Base-by-base conservation (phyloP, 306 rosid species). In the Astragalus glycyphyllos region DNA sequence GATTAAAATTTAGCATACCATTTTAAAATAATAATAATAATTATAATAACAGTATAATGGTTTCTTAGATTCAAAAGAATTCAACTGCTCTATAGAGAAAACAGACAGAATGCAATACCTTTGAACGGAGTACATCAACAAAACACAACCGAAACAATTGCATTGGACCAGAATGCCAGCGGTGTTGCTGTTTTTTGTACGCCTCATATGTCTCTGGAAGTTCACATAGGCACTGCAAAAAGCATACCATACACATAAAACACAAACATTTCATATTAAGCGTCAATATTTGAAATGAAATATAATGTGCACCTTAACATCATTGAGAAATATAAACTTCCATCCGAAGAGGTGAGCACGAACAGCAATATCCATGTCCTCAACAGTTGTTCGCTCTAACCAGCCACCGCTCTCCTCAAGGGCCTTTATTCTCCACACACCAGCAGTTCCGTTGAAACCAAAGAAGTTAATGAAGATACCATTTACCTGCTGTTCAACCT, bases 161-260 rank as follows among this genome's bases (percentile, higher is more conserved):
- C 99, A 94, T 94, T 44, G 99, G 99, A 69, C 99, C 99, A 3
- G 99, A 94, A 94, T 94, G 99, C 99, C 99, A 94, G 49, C 96
- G 97, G 69, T 94, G 95, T 65, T 94, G 99, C 83, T 94, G 99
- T 75, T 94, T 91, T 79, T 90, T 94, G 84, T 94, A 91, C 15
- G 99, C 99, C 70, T 89, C 97, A 13, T 89, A 94, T 72, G 99
- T 89, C 89, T 94, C 99, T 8, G 97, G 99, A 78, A 94, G 99
- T 77, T 94, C 97, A 83, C 99, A 94, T 67, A 91, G 97, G 86
- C 99, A 90, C 99, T 94, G 88, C 75, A 77, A 81, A 50, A 60
- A 78, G 72, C 26, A 58, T 55, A 48, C 71, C 45, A 71, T 35
- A 57, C 69, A 82, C 55, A 73, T 81, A 73, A 81, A 80, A 75